These are phyloP conservation scores for Guadua angustifolia DNA, from an alignment of 176 grass and related monocot genomes.

Conservation along the genomic window DNA sequence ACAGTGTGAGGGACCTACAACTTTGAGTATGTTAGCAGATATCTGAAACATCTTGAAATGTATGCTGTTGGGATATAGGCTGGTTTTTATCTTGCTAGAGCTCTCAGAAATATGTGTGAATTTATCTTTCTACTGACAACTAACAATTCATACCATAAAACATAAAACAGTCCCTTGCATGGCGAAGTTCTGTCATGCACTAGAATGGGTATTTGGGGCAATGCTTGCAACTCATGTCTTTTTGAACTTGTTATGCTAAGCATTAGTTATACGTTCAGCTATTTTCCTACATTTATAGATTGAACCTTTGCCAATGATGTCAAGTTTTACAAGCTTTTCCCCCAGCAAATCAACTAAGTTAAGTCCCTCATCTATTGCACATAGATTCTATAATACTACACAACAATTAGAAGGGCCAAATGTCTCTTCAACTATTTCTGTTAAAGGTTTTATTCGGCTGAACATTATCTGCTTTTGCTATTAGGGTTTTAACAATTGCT, in stretches of 20 bases:
- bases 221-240: not conserved
- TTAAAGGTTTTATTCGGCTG: not conserved
- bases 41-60: constrained; percentile 1
- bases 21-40: not conserved
- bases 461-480: not conserved
- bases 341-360: constrained; percentile 18
- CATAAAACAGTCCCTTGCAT: constrained; percentile 22
- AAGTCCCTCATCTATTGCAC: not conserved
- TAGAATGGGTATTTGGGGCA: constrained; percentile 17
- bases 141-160: constrained; percentile 6
- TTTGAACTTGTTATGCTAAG: not conserved
- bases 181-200: not conserved
- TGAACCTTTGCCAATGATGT: not conserved
- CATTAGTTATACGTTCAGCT: not conserved
- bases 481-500: constrained; percentile 13
- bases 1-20: not conserved
- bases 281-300: constrained; percentile 19
- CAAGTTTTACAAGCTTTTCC: constrained; percentile 11
- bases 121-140: constrained; percentile 12
- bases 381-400: not conserved
- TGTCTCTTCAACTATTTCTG: constrained; percentile 20
- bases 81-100: not conserved
- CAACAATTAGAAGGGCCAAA: not conserved
- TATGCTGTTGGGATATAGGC: not conserved
- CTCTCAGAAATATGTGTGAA: constrained; percentile 10